Percentiles rank a stretch among this genome's conserved stretches.
These are phyloP conservation scores for Rhizophora apiculata DNA, from an alignment of 345 rosid species.

Conservation along the genomic window DNA sequence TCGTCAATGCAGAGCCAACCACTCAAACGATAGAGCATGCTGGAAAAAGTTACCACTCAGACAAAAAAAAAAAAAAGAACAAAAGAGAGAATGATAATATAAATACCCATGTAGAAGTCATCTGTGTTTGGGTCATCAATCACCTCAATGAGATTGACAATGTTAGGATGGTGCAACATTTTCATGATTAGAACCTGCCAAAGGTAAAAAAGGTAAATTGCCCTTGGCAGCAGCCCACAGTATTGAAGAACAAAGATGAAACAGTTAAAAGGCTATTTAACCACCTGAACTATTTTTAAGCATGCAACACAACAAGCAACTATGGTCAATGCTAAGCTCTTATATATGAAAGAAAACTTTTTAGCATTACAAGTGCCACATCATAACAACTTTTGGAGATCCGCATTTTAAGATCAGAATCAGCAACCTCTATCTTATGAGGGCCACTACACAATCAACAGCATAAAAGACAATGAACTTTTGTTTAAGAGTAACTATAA, in stretches of 20 bases:
- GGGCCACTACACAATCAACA: too few relatives aligned
- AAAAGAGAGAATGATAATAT: constrained; percentile 7
- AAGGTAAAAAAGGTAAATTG: neutral
- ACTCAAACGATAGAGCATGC: neutral
- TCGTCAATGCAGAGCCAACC: neutral
- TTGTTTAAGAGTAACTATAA: too few relatives aligned
- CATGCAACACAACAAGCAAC: constrained; percentile 6
- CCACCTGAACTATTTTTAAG: neutral
- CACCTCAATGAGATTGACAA: constrained; percentile 94
- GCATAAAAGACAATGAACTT: too few relatives aligned
- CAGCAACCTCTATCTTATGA: too few relatives aligned
- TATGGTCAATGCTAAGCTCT: neutral
- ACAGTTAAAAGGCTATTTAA: neutral
- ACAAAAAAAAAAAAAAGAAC: neutral
- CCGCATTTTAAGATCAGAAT: too few relatives aligned
- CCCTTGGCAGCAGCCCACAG: neutral
- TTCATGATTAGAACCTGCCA: constrained; percentile 90
- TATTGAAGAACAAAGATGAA: neutral
- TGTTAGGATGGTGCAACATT: constrained; percentile 90
- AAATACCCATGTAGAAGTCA: constrained; percentile 96
- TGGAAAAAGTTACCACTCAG: neutral
- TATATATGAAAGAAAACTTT: neutral
- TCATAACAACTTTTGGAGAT: neutral
- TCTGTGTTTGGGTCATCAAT: constrained; percentile 94
- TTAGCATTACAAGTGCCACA: neutral